Evolutionary conservation across 306 rosid genomes (phyloP).

Genomic region (apple (Malus domestica)): DNA sequence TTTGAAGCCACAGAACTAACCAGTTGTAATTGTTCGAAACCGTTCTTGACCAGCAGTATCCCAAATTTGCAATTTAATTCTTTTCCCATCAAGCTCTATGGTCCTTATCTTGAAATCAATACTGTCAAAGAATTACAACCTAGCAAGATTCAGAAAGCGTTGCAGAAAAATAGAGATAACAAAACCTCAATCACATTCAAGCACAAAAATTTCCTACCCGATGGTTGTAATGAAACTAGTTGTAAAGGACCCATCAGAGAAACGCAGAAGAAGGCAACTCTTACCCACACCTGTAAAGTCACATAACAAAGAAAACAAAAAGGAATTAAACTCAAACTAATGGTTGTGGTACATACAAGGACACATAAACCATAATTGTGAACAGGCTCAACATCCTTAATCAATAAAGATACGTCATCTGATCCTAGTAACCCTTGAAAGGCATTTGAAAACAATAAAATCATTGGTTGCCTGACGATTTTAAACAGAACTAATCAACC

Average conservation of each 20-base stretch:
- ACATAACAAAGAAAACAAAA: not conserved
- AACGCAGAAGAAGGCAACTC: slow-evolving; percentile 96
- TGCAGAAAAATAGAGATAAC: not conserved
- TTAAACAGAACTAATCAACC: not conserved
- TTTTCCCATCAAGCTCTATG: slow-evolving; percentile 85
- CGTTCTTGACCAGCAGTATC: slow-evolving; percentile 98
- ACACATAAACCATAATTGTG: not conserved
- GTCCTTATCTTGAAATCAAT: slow-evolving; percentile 98
- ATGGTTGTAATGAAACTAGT: slow-evolving; percentile 94
- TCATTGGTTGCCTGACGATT: not conserved
- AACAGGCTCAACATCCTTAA: not conserved
- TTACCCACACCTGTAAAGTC: slow-evolving; percentile 80
- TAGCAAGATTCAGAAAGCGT: slow-evolving; percentile 20
- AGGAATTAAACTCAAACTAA: not conserved
- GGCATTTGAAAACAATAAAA: not conserved
- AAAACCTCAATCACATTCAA: not conserved
- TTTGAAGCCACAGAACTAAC: slow-evolving; percentile 35
- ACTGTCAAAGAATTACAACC: slow-evolving; percentile 37
- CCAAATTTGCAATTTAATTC: slow-evolving; percentile 97
- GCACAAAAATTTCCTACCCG: slow-evolving; percentile 45
- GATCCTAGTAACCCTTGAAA: not conserved
- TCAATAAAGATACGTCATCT: not conserved
- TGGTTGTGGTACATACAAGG: not conserved
- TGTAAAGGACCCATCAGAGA: slow-evolving; percentile 94
- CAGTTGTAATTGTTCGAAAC: slow-evolving; percentile 91